phyloP scores from a whole-genome alignment of 1,284 basidiomycete species.

The Cerioporus squamosus region DNA sequence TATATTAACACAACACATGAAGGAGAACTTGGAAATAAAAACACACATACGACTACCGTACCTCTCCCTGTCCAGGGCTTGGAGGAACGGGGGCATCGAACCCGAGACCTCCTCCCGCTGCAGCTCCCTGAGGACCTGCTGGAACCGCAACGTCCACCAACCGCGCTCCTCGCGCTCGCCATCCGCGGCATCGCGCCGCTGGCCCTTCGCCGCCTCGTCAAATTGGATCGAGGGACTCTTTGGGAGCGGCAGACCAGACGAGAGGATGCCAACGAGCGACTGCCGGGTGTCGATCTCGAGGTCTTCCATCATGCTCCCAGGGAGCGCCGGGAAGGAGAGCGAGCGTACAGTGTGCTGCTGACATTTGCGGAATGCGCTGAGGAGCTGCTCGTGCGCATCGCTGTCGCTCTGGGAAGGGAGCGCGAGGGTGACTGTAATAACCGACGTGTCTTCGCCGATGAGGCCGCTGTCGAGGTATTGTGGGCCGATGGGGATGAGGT shows the following conservation, averaged over 20 bases:
- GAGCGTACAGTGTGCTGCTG: conserved; percentile 55
- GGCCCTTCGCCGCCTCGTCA: conserved; percentile 33
- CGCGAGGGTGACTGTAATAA: conserved; percentile 41
- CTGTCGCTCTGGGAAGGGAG: conserved; percentile 15
- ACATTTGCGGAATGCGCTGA: conserved; percentile 55
- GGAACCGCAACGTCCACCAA: conserved; percentile 80
- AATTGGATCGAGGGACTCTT: conserved; percentile 70
- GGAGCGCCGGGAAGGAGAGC: conserved; percentile 49
- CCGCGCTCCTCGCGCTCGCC: conserved; percentile 75
- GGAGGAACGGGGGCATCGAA: too few species aligned
- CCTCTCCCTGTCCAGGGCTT: too few species aligned
- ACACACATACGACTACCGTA: too few species aligned
- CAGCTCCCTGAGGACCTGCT: conserved; percentile 66
- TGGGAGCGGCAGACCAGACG: conserved; percentile 64
- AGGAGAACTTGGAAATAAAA: too few species aligned
- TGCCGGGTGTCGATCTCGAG: conserved; percentile 46
- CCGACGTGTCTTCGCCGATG: conserved; percentile 44
- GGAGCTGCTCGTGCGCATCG: conserved; percentile 40
- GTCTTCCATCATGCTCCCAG: conserved; percentile 38
- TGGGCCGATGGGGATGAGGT: conserved; percentile 54
- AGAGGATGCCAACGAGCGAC: conserved; percentile 55
- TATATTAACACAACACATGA: too few species aligned
- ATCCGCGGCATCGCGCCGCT: conserved; percentile 30
- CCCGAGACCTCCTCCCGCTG: conserved; percentile 31
- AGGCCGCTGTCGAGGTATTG: conserved; percentile 46